A percentile compares a stretch with the other conserved stretches of the same genome.
These are phyloP conservation scores for Arthrobotrys iridis DNA, from an alignment of 2,329 filamentous ascomycete genomes.

Conservation along the genomic window DNA sequence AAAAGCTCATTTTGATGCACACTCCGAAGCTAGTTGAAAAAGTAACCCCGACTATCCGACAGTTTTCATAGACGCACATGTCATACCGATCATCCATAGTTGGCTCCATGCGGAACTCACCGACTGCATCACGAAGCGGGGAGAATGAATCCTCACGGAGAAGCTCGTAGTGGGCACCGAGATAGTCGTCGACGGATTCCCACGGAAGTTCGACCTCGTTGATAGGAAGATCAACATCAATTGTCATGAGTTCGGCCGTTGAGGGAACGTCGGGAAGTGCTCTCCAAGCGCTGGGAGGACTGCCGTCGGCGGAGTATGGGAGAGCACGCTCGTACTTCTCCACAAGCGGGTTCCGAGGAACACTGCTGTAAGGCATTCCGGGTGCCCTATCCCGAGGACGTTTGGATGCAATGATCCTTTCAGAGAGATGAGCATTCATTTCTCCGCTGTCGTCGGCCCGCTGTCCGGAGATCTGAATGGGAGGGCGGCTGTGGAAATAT, in stretches of 20 bases:
- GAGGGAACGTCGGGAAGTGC: constrained; percentile 68
- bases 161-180: constrained; percentile 78
- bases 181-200: constrained; percentile 71
- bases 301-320: constrained; percentile 31
- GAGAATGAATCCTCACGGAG: constrained; percentile 78
- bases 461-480: constrained; percentile 11
- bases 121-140: constrained; percentile 74
- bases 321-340: constrained; percentile 54
- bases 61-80: constrained; percentile 76
- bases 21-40: constrained; percentile 63
- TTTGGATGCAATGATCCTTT: constrained; percentile 31
- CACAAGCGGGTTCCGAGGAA: constrained; percentile 26
- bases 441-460: constrained; percentile 15
- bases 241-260: constrained; percentile 66
- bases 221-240: constrained; percentile 62
- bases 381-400: constrained; percentile 27
- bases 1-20: constrained; percentile 72
- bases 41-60: constrained; percentile 68
- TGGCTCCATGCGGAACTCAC: constrained; percentile 67
- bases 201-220: constrained; percentile 71
- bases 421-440: constrained; percentile 51
- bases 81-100: constrained; percentile 68
- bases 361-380: neutral
- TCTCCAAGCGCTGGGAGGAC: constrained; percentile 59
- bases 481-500: constrained; percentile 3